phyloP scores from a whole-genome alignment of 305 asterid genomes.

The Fraxinus ornus region DNA sequence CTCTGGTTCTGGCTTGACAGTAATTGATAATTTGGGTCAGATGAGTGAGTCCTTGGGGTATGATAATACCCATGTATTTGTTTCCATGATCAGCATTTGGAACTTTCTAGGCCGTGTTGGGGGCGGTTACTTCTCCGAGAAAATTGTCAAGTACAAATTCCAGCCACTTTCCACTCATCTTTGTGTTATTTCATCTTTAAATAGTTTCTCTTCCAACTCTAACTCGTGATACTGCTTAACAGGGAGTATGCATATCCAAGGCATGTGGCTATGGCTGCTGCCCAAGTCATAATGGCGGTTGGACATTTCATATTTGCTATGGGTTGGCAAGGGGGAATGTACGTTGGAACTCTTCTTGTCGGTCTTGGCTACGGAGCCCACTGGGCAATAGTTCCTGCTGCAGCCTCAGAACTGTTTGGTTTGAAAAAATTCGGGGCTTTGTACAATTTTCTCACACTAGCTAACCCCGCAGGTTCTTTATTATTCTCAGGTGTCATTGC shows the following conservation, averaged over 20 bases:
- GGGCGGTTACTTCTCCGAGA: constrained; percentile 56
- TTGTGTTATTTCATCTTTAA: background rate
- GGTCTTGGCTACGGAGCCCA: constrained; percentile 58
- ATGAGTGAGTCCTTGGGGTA: constrained; percentile 56
- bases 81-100: constrained; percentile 59
- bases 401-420: constrained; percentile 54
- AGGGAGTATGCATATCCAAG: constrained; percentile 55
- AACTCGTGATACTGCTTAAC: constrained; percentile 15
- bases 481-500: constrained; percentile 50
- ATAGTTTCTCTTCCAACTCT: background rate
- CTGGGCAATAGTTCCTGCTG: constrained; percentile 58
- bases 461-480: constrained; percentile 49
- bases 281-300: constrained; percentile 45
- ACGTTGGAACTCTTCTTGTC: constrained; percentile 45
- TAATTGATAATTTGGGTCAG: constrained; percentile 55
- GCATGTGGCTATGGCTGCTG: constrained; percentile 40
- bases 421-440: constrained; percentile 49
- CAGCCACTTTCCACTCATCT: background rate
- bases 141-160: constrained; percentile 37
- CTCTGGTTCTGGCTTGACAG: constrained; percentile 53
- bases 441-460: constrained; percentile 53
- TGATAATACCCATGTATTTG: constrained; percentile 48
- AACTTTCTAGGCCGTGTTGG: constrained; percentile 54
- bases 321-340: constrained; percentile 53
- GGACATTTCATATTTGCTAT: constrained; percentile 52